Evolutionary conservation across 2,329 filamentous ascomycete genomes (phyloP).

Genomic region (Pseudocercospora cruenta): DNA sequence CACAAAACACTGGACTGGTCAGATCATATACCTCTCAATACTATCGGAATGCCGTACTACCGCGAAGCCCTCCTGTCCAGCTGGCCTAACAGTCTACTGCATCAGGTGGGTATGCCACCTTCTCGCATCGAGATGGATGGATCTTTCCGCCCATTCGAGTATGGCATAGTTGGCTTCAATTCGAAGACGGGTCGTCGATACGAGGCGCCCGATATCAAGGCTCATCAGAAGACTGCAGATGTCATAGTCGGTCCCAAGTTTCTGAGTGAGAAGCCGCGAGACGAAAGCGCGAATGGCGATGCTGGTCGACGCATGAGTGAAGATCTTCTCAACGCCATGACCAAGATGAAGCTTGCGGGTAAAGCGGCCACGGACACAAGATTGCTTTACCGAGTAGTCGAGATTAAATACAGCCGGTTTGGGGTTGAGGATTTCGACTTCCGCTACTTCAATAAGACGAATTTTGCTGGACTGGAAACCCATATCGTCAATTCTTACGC

Average conservation of each 20-base stretch:
- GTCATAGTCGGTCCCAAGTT: slow-evolving; percentile 83
- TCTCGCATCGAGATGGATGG: slow-evolving; percentile 74
- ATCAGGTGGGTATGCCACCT: slow-evolving; percentile 83
- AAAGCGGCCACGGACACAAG: slow-evolving; percentile 80
- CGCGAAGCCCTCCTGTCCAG: slow-evolving; percentile 83
- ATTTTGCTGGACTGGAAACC: slow-evolving; percentile 88
- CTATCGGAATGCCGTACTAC: slow-evolving; percentile 91
- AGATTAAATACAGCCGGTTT: slow-evolving; percentile 99
- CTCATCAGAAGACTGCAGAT: slow-evolving; percentile 58
- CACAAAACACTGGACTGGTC: slow-evolving; percentile 48
- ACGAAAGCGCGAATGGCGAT: slow-evolving; percentile 54
- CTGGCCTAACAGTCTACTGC: slow-evolving; percentile 83
- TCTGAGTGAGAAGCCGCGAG: slow-evolving; percentile 82
- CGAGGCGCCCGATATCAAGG: slow-evolving; percentile 63
- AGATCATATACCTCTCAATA: slow-evolving; percentile 76
- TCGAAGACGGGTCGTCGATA: slow-evolving; percentile 74
- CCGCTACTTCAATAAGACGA: slow-evolving; percentile 92
- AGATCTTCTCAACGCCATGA: slow-evolving; percentile 67
- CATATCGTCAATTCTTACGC: slow-evolving; percentile 97
- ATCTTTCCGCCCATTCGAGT: slow-evolving; percentile 70
- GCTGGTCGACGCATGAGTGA: slow-evolving; percentile 50
- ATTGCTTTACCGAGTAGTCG: slow-evolving; percentile 86
- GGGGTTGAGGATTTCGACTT: slow-evolving; percentile 99
- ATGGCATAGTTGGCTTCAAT: slow-evolving; percentile 55
- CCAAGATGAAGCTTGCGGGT: slow-evolving; percentile 69